Evolutionary conservation across 2,329 filamentous ascomycete genomes (phyloP), one percentile per base, ranked within the genome.

Genomic region (Neofusicoccum kwambonambiense): DNA sequence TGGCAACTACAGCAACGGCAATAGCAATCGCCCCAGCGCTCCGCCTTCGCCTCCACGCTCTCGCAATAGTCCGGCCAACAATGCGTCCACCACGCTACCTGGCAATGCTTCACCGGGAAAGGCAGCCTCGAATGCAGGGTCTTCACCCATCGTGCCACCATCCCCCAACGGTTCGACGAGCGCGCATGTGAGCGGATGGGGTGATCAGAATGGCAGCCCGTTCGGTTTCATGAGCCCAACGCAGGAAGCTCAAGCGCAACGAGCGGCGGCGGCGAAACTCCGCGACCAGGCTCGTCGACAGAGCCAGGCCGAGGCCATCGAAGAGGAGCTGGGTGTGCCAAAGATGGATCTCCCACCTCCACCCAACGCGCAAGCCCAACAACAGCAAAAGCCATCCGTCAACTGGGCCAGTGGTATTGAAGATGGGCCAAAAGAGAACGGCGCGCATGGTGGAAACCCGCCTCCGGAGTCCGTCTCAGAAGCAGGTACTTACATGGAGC

Each of bases 401-500:
- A 45, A 35, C 27, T 45, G 31, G 49, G 60, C 45, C 15, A 41
- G 45, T 8, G 37, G 37, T 13, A 7, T 41, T 31, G 37, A 41
- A 13, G 15, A 50, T 19, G 47, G 19, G 3, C 2, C 12, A 42
- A 17, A 45, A 37, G 39, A 13, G 3, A 15, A 31, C 3, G 42
- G 35, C 22, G 15, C 22, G n/a, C 6, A 47, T 9, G 27, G 31
- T 13, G 34, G 4, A 3, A 47, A 13, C 42, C 31, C 50, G 39
- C n/a, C 39, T 27, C 12, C 17, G 31, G 49, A 64, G 37, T 37
- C 49, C 7, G 39, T 45, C 11, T 54, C 51, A 7, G 50, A 64
- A 41, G 61, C 50, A 3, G 61, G 61, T 1, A 64, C 61, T 8
- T 64, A 64, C 15, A 52, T 64, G 50, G 51, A 49, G 13, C 50